Evolutionary conservation across 2,329 filamentous ascomycete genomes (phyloP), one percentile per base, ranked within the genome.

Genomic region (Thermothelomyces thermophilus): DNA sequence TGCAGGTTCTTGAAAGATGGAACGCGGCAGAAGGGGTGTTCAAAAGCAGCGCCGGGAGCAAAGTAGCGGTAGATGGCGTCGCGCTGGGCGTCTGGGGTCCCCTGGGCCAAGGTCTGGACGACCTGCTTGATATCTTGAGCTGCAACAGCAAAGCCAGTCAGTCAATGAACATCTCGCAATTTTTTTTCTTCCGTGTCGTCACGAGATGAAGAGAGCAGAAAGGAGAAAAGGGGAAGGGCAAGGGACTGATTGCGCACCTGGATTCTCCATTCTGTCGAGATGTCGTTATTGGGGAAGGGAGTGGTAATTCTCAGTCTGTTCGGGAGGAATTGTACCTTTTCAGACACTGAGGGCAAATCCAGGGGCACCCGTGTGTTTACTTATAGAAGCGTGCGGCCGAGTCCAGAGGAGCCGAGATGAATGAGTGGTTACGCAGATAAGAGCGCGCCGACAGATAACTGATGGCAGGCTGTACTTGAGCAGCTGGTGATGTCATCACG

Each of bases 21-120:
- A 1, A 88, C 86, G 11, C 81, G 78, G 61, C 86, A 90, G 64
- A 91, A 84, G 0, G 88, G 88, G 58, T 95, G 88, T 3, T 78
- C 76, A 63, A 95, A 93, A 26, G 80, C 77, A 8, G 87, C 86
- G 60, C 84, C 72, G 9, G 76, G 76, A 0, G 83, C 79, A 66
- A 90, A 95, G 69, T 87, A 90, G n/a, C 71, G 73, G 50, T 86
- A 73, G 20, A 95, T 71, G 0, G 84, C 73, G 3, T 74, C 70
- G 48, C 75, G 69, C 66, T 94, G 89, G 30, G 84, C 70, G 1
- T 77, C 72, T 0, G 84, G 83, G 0, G 76, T 74, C 40, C 84
- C 82, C 63, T 85, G 80, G 35, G 80, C 83, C 51, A 95, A 77
- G 31, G 76, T 71, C 51, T 75, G 75, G 65, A 95, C 86, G 46